Evolutionary conservation across 1,284 basidiomycete species (phyloP), one percentile per base, ranked within the genome.

Genomic region (Schizopora paradoxa): DNA sequence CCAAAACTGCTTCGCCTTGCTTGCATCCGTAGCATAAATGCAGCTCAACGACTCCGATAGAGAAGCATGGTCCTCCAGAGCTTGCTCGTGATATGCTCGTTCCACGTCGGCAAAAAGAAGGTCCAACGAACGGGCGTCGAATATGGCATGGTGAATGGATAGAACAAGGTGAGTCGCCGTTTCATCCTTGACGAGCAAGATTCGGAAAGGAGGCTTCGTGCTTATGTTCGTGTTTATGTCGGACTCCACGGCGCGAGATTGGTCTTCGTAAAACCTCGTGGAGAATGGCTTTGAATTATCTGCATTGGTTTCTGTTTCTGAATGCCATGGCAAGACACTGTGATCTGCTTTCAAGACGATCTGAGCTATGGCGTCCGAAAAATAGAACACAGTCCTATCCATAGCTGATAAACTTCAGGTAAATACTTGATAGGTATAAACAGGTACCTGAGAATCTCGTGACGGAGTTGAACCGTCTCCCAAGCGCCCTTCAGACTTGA

Each of bases 111-210:
- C 56, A 41, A 73, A 56, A 7, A 74, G 52, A 7, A 64, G 54
- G 1, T 71, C 66, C 14, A 74, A 62, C 8, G 72, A 71, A 22
- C 66, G 63, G 5, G 70, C 72, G 51, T 74, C 72, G 48, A 70
- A 74, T 5, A 74, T 54, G 0, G 72, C 65, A 42, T 74, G 72
- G 39, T 74, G 73, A 31, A 74, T 69, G 6, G 73, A 74, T 31
- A 73, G 53, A 2, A 60, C 64, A 25, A 69, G 43, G 52, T 62
- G 56, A 1, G 57, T 46, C 3, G 25, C 40, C 27, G 34, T 16
- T 10, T 46, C 37, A 1, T n/a, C 10, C 7, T 37, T 40, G 54
- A 64, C 73, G 25, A 58, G 48, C 22, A 51, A 57, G 10, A 74
- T 46, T 25, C 65, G 63, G 48, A 70, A 67, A 3, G 64, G 63